Base-by-base conservation (phyloP, 2,329 filamentous ascomycete species). In the Aspergillus aculeatinus region DNA sequence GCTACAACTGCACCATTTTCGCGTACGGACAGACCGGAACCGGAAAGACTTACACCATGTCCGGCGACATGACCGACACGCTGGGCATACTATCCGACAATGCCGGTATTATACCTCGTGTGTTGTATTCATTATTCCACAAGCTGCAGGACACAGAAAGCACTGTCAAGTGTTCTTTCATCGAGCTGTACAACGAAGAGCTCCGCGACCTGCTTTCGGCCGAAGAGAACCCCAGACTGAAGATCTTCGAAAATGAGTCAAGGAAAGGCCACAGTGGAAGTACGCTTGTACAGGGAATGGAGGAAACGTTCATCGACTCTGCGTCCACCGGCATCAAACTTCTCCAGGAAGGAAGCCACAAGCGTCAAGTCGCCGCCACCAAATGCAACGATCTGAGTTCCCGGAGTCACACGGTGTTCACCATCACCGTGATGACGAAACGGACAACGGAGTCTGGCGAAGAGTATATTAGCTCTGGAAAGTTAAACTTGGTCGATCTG, bases 31-130 rank as follows among this genome's bases (percentile, higher is more conserved):
- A 99, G 76, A 99, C 95, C 0, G 95, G 95, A 49, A 99, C 95
- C 0, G 95, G 95, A 68, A 99, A 99, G 77, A 99, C 95, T 14
- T 99, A 99, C 77, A 99, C 95, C 25, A 99, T 99, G 95, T 96
- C 94, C 0, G 95, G 95, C 58, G 94, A 99, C 75, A 97, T 99
- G 87, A 91, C 85, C 14, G 91, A 97, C 68, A 91, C 87, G 0
- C 78, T 92, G 42, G 92, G 94, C 1, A 87, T 96, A 61, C 82
- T 96, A 14, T 94, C 94, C 1, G 95, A 98, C 72, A 89, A 88
- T 44, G 95, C 96, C 29, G 95, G 95, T 68, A 98, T 99, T 68
- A 95, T 99, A 63, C 96, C 96, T 25, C 89, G 96, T 52, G 92
- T 93, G 0, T 81, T 99, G 0, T 89, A 97, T 70, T 86, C 90